phyloP scores from a whole-genome alignment of 768 basidiomycete genomes.

The Boletus sp. region DNA sequence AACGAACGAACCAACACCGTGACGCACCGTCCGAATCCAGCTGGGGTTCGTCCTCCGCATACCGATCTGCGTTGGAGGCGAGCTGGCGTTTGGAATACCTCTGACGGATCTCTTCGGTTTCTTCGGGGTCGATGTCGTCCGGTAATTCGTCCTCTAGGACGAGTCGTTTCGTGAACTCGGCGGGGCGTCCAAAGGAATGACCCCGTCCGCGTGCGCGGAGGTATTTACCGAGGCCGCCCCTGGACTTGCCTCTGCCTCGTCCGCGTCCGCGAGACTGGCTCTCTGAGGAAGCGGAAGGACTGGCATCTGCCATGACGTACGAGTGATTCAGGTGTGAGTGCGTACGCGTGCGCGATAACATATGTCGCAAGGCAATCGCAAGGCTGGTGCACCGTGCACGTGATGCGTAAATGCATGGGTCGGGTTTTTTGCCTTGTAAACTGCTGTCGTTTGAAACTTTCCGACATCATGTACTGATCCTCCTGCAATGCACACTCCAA shows the following conservation, averaged over 20 bases:
- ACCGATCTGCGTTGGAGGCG: constrained; percentile 71
- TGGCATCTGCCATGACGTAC: constrained; percentile 14
- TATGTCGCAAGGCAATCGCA: no score
- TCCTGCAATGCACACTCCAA: background rate
- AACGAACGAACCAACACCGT: background rate
- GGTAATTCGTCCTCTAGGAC: constrained; percentile 56
- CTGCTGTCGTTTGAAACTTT: no score
- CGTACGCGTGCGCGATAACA: background rate
- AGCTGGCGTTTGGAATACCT: constrained; percentile 61
- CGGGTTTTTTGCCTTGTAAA: no score
- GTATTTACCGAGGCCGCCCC: constrained; percentile 73
- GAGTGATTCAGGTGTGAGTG: background rate
- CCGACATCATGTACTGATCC: no score
- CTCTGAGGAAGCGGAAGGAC: constrained; percentile 7
- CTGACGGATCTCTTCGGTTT: constrained; percentile 43
- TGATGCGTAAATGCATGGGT: background rate
- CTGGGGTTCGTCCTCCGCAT: constrained; percentile 67
- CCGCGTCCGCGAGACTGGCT: constrained; percentile 36
- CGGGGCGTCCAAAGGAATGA: constrained; percentile 57
- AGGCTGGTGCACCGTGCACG: background rate
- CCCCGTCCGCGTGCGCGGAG: constrained; percentile 69
- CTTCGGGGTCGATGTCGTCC: constrained; percentile 41
- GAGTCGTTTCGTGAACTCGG: constrained; percentile 62
- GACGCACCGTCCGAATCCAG: constrained; percentile 65
- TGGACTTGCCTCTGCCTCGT: constrained; percentile 53